These are phyloP conservation scores for Marasmius sp. DNA, from an alignment of 1,284 basidiomycete species.

Conservation along the genomic window DNA sequence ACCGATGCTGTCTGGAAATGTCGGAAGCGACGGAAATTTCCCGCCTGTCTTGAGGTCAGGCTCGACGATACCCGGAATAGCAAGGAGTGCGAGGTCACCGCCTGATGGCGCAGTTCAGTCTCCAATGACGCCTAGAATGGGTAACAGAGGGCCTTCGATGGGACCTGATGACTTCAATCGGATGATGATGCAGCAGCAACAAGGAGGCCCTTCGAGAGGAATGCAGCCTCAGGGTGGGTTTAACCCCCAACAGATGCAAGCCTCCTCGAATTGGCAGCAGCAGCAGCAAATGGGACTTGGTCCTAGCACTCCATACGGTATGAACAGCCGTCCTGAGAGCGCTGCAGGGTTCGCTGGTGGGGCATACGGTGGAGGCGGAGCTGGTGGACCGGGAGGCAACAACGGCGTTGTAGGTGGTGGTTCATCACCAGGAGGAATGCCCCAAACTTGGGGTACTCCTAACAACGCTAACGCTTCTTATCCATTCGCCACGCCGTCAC, in stretches of 20 bases:
- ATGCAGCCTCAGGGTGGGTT: constrained; percentile 8
- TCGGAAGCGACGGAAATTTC: constrained; percentile 22
- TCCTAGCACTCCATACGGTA: neutral
- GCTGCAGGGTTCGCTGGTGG: constrained; percentile 3
- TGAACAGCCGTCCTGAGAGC: constrained; percentile 1
- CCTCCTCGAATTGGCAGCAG: constrained; percentile 27
- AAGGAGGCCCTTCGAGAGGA: constrained; percentile 17
- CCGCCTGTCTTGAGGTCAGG: constrained; percentile 51
- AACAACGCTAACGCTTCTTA: constrained; percentile 8
- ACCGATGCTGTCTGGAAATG: constrained; percentile 23
- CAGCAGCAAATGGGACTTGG: constrained; percentile 16
- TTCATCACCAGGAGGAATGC: neutral
- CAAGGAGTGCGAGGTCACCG: constrained; percentile 68
- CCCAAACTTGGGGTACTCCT: constrained; percentile 2
- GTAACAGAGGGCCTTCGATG: constrained; percentile 31
- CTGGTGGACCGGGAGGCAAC: constrained; percentile 22
- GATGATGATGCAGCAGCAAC: constrained; percentile 35
- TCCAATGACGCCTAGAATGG: constrained; percentile 54
- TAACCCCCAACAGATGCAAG: constrained; percentile 12
- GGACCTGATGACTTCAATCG: constrained; percentile 55
- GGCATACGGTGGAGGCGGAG: constrained; percentile 8
- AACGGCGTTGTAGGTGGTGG: constrained; percentile 6
- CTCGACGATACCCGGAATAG: constrained; percentile 65
- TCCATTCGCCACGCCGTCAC: constrained; percentile 13
- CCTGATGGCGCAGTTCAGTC: constrained; percentile 50